A percentile compares a stretch with the other conserved stretches of the same genome.
phyloP scores from a whole-genome alignment of 208 protist genomes.

The Wallacemonas collosoma region DNA sequence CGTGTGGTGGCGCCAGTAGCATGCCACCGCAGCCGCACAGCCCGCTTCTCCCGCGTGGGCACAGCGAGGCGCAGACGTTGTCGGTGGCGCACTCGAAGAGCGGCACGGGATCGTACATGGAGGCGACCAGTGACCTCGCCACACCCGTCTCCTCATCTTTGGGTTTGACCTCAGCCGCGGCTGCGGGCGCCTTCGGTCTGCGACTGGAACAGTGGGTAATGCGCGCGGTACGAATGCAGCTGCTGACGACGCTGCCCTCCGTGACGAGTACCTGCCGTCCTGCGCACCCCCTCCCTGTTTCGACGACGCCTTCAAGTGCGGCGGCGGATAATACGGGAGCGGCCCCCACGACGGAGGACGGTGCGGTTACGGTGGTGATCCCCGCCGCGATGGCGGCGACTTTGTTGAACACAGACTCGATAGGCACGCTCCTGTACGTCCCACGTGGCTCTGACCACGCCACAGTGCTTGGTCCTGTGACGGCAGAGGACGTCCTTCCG shows the following conservation, averaged over 20 bases:
- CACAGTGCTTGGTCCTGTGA: conserved; percentile 13
- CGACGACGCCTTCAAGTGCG: not conserved
- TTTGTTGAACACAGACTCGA: not conserved
- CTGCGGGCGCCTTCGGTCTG: not conserved
- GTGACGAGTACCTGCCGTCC: not conserved
- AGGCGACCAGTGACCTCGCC: not conserved
- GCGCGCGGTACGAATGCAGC: conserved; percentile 13
- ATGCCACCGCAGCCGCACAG: not conserved
- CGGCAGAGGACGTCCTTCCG: conserved; percentile 4
- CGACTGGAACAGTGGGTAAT: conserved; percentile 13
- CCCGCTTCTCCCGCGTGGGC: not conserved
- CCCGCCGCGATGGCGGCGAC: conserved; percentile 1
- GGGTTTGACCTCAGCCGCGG: not conserved
- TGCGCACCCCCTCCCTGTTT: no score
- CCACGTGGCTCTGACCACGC: conserved; percentile 8
- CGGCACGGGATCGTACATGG: not conserved
- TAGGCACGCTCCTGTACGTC: conserved; percentile 19
- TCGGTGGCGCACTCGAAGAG: not conserved
- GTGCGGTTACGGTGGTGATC: not conserved
- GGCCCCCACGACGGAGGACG: not conserved
- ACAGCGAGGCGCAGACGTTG: not conserved
- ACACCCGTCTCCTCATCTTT: conserved; percentile 13
- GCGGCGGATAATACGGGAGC: not conserved
- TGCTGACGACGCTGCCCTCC: conserved; percentile 5
- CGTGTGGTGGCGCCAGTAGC: not conserved